phyloP scores from a whole-genome alignment of 805 yeast genomes.

The Metschnikowia picachoensis region DNA sequence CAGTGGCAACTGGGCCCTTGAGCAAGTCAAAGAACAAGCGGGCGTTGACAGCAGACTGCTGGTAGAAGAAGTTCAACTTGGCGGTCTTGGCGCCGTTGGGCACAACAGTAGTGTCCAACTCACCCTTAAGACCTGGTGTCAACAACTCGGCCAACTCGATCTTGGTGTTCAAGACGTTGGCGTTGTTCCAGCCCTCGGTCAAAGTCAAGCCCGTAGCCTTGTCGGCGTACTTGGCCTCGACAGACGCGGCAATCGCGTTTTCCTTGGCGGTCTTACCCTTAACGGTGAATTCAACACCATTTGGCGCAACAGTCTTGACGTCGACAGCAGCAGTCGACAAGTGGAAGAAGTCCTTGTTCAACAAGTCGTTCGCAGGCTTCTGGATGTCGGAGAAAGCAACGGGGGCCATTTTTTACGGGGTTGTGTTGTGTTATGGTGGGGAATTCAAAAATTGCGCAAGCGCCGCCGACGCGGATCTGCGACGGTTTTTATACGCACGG shows the following conservation, averaged over 20 bases:
- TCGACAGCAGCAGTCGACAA: constrained; percentile 81
- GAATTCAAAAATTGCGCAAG: constrained; percentile 7
- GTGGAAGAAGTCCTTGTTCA: constrained; percentile 92
- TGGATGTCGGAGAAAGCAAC: constrained; percentile 92
- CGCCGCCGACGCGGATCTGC: constrained; percentile 12
- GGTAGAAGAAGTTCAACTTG: constrained; percentile 84
- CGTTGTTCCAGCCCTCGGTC: constrained; percentile 97
- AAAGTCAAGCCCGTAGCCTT: constrained; percentile 87
- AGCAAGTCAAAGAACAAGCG: constrained; percentile 92
- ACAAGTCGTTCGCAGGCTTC: constrained; percentile 86
- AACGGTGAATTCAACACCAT: constrained; percentile 91
- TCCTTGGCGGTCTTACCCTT: constrained; percentile 85
- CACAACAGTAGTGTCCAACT: constrained; percentile 78
- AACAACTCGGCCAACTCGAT: constrained; percentile 87
- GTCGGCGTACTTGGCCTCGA: constrained; percentile 92
- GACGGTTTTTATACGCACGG: constrained; percentile 13
- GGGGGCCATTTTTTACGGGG: constrained; percentile 43
- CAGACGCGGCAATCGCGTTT: constrained; percentile 78
- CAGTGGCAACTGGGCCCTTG: constrained; percentile 93
- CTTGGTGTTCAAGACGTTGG: constrained; percentile 88
- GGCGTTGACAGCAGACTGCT: constrained; percentile 89
- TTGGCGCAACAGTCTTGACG: constrained; percentile 90
- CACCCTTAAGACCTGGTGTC: constrained; percentile 94
- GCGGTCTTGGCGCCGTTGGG: constrained; percentile 86
- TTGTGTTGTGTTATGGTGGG: neutral